phyloP scores from a whole-genome alignment of 2,329 filamentous ascomycete genomes.

The Dothidotthia symphoricarpi region DNA sequence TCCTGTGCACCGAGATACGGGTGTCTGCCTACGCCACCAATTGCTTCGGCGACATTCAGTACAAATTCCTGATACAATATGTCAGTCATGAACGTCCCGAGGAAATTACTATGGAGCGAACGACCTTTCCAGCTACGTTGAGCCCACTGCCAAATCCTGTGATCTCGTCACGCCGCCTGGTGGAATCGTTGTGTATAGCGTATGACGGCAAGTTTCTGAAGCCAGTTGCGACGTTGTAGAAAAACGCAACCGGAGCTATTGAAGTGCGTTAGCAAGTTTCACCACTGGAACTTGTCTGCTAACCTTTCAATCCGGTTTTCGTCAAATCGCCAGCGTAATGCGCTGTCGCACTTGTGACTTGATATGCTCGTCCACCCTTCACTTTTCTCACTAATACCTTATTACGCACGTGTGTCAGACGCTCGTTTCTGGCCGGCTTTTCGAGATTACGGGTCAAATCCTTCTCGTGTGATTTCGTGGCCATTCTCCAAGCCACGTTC shows the following conservation, averaged over 20 bases:
- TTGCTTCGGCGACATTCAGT: constrained; percentile 71
- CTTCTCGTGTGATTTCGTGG: constrained; percentile 12
- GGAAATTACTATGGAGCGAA: too few species aligned
- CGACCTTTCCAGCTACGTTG: constrained; percentile 63
- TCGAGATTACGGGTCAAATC: constrained; percentile 8
- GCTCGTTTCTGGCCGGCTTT: not conserved
- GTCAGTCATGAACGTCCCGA: not conserved
- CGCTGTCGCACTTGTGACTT: constrained; percentile 14
- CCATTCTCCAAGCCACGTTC: constrained; percentile 17
- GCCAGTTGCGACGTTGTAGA: constrained; percentile 23
- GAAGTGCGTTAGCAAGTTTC: not conserved
- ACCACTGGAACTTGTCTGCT: accelerated
- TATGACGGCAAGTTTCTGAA: constrained; percentile 20
- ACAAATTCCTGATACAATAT: constrained; percentile 58
- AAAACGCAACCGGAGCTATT: constrained; percentile 18
- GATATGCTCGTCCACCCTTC: constrained; percentile 11
- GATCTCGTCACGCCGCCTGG: constrained; percentile 20
- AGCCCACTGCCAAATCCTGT: constrained; percentile 71
- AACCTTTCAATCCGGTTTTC: constrained; percentile 11
- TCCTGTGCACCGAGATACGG: constrained; percentile 65
- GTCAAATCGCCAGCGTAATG: constrained; percentile 15
- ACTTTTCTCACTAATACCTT: constrained; percentile 7
- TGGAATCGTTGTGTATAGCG: constrained; percentile 12
- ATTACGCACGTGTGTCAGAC: constrained; percentile 3
- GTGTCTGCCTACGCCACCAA: constrained; percentile 73